Base-by-base conservation (phyloP, 345 rosid genomes). In the Dimocarpus longan region DNA sequence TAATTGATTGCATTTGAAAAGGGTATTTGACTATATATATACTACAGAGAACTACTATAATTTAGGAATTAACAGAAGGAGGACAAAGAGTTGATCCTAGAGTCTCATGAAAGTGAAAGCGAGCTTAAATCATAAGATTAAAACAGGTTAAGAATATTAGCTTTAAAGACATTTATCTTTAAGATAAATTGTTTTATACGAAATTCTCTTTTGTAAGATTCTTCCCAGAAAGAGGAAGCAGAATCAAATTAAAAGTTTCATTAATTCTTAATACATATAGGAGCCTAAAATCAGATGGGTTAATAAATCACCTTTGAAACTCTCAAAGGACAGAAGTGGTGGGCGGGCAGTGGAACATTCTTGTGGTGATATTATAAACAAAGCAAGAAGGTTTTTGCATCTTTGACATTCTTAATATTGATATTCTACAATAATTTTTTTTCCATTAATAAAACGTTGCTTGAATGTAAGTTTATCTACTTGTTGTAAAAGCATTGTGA, bases 321-420 rank as follows among this genome's bases (percentile, higher is more conserved):
- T 72, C 40, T 44, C 48, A 37, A 56, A 57, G 37, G 65, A 19
- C 66, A 26, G 10, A 70, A 44, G 57, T 3, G 24, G n/a, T 15
- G 24, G 5, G 10, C 57, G 24, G 16, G 74, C 8, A 48, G 22
- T 48, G 43, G 64, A 71, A 71, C 54, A 15, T 52, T 71, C 63
- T 28, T 4, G 0, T 52, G 63, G 3, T 71, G 19, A 46, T 71
- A 18, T 71, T 52, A 52, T 16, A 28, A 71, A 28, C 37, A 48
- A 70, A 70, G 12, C 12, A 11, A 70, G 18, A 56, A 32, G 48
- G 48, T 18, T 15, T 54, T 5, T 72, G 66, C 66, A 56, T 72
- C 66, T 72, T 54, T 72, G 65, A 72, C 75, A 56, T 72, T 56
- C 66, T 39, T 32, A 2, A 56, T 15, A 28, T 28, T 54, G 22